Evolutionary conservation across 139 green algal species (phyloP).

Genomic region (Edaphochlamys debaryana): DNA sequence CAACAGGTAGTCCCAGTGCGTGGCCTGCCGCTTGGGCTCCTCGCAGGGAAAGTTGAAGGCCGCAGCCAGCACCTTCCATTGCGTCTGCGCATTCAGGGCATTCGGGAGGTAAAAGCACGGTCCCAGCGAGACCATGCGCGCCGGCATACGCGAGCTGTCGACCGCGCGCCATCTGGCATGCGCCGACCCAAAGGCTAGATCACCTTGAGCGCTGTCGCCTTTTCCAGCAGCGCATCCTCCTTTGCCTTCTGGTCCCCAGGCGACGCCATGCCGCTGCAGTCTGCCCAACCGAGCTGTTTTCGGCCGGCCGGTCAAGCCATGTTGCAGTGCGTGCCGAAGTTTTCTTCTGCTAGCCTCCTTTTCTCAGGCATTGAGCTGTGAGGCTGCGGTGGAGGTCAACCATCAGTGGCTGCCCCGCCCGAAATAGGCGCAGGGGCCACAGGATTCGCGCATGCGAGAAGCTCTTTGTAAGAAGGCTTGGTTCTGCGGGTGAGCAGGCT

Average conservation of each 20-base stretch:
- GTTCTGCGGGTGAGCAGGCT: too few relatives aligned
- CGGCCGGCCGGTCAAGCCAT: too few relatives aligned
- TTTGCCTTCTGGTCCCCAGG: constrained; percentile 31
- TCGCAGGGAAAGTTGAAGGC: constrained; percentile 45
- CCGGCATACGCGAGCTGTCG: neutral
- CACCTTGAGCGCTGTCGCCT: constrained; percentile 38
- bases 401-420: too few relatives aligned
- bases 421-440: too few relatives aligned
- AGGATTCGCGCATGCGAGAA: too few relatives aligned
- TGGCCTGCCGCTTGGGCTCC: constrained; percentile 39
- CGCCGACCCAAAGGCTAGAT: too few relatives aligned
- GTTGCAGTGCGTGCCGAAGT: too few relatives aligned
- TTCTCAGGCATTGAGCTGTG: too few relatives aligned
- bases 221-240: constrained; percentile 45
- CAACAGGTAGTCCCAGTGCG: constrained; percentile 60
- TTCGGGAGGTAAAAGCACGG: neutral
- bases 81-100: constrained; percentile 17
- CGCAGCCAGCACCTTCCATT: constrained; percentile 40
- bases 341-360: too few relatives aligned
- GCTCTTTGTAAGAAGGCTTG: too few relatives aligned
- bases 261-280: neutral
- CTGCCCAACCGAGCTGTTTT: neutral
- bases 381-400: too few relatives aligned
- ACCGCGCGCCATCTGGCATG: neutral
- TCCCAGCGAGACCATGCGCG: neutral